Evolutionary conservation across 371 early-diverging fungal genomes (phyloP), one percentile per base, ranked within the genome.

Genomic region (Blakeslea trispora): DNA sequence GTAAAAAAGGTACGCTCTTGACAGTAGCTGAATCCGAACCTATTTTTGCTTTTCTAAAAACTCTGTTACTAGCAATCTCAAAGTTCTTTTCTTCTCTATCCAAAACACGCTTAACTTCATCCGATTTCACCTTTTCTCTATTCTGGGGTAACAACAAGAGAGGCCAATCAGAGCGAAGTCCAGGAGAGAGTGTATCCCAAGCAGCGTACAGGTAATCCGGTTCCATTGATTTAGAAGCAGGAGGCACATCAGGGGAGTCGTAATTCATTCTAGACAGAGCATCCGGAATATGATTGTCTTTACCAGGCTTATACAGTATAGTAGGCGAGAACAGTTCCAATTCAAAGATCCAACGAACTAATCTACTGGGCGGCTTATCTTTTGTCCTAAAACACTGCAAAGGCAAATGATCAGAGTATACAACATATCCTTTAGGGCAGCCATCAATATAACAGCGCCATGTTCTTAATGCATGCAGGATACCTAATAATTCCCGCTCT

Each of bases 401-500:
- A 5, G 65, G 65, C 4, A 55, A 23, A 35, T 74, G 74, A 44
- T 74, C 66, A 0, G 69, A 49, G 6, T 56, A 59, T 6, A 72
- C 54, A 9, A 48, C 31, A 22, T 61, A 69, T 0, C 55, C 57
- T 21, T 50, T 44, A 3, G 49, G 14, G 22, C 56, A 57, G 0
- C 69, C 64, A 8, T 68, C 61, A 13, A 69, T 53, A 13, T 63
- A 68, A 22, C 64, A 66, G 0, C 74, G 55, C 77, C 73, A 75
- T 0, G 58, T 46, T 8, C 62, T 8, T 17, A 77, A 48, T 0
- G 70, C 72, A 47, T 66, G 61, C 0, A 75, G 23, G 5, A 74
- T 69, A 19, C 66, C 73, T 0, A 69, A 53, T 5, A 77, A 40
- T 53, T 73, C 75, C 5, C 66, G 51, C 21, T 74, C 68, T 49